Percentiles rank a stretch among this genome's conserved stretches.
Conservation (phyloP, 2,329 filamentous ascomycete genomes). For the Epichloe coenophiala region DNA sequence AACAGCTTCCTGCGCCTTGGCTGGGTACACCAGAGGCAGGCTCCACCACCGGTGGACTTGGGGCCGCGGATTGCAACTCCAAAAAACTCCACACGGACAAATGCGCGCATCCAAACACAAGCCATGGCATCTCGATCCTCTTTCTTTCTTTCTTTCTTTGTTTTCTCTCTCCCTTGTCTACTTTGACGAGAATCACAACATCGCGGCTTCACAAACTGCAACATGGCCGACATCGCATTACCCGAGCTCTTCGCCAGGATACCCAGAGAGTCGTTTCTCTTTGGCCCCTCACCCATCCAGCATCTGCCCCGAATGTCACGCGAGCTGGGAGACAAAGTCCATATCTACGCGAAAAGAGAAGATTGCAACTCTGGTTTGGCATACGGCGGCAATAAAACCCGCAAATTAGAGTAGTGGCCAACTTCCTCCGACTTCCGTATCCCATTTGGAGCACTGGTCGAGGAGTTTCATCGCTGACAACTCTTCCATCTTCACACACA, state of each 20-base stretch:
- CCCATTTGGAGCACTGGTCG: not conserved
- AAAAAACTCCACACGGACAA: no score
- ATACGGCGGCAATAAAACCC: slow-evolving; percentile 55
- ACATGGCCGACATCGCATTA: slow-evolving; percentile 18
- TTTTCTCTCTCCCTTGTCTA: no score
- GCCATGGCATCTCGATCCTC: no score
- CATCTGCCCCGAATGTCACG: slow-evolving; percentile 49
- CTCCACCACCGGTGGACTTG: no score
- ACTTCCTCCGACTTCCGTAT: no score
- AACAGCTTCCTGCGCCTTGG: no score
- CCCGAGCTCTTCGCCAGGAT: slow-evolving; percentile 51
- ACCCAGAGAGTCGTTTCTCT: slow-evolving; percentile 46
- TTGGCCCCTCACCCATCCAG: slow-evolving; percentile 57
- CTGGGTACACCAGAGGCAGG: no score
- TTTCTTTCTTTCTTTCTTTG: no score
- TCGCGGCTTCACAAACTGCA: slow-evolving; percentile 56
- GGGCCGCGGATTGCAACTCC: no score
- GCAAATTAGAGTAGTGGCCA: slow-evolving; percentile 45
- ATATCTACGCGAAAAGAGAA: slow-evolving; percentile 58
- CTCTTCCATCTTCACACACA: no score
- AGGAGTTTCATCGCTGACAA: not conserved
- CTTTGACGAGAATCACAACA: no score
- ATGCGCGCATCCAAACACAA: no score
- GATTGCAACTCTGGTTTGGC: slow-evolving; percentile 57
- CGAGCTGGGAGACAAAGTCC: slow-evolving; percentile 44